phyloP scores from a whole-genome alignment of 1,284 basidiomycete species.

The Ustanciosporium gigantosporum region DNA sequence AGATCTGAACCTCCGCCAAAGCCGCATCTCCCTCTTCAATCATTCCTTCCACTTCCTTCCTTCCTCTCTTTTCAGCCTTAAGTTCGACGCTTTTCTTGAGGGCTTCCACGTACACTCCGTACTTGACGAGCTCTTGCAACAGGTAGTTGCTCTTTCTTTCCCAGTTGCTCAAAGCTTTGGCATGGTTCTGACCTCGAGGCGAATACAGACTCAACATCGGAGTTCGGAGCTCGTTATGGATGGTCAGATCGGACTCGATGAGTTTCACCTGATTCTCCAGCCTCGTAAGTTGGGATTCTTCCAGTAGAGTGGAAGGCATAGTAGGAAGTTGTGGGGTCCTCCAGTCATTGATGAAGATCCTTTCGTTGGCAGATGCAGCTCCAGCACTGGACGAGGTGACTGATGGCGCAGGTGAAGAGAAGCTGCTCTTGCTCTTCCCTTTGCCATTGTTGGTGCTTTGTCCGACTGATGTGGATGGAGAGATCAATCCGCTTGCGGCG shows the following conservation, averaged over 20 bases:
- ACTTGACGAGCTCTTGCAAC: slow-evolving; percentile 89
- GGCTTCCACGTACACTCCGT: slow-evolving; percentile 90
- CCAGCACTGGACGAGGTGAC: slow-evolving; percentile 4
- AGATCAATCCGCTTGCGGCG: slow-evolving; percentile 1
- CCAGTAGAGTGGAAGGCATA: slow-evolving; percentile 81
- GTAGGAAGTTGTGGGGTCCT: slow-evolving; percentile 81
- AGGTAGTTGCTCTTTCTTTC: slow-evolving; percentile 85
- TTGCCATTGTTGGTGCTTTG: not conserved
- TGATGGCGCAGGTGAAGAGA: slow-evolving; percentile 3
- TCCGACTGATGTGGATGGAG: not conserved
- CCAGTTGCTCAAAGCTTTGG: slow-evolving; percentile 86
- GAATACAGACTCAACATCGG: slow-evolving; percentile 81
- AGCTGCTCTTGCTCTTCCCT: not conserved
- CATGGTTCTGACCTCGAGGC: slow-evolving; percentile 72
- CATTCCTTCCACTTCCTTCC: slow-evolving; percentile 38
- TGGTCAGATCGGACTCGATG: slow-evolving; percentile 77
- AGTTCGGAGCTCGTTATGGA: slow-evolving; percentile 79
- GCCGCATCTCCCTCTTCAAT: slow-evolving; percentile 23
- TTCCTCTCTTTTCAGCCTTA: slow-evolving; percentile 29
- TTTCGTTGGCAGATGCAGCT: slow-evolving; percentile 64
- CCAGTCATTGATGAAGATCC: slow-evolving; percentile 89
- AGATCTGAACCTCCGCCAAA: slow-evolving; percentile 9
- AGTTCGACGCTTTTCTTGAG: slow-evolving; percentile 62
- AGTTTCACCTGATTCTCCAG: slow-evolving; percentile 54
- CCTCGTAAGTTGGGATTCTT: slow-evolving; percentile 72